A percentile compares a stretch with the other conserved stretches of the same genome.
phyloP scores from a whole-genome alignment of 1,139 yeast species.

The Candida neerlandica region DNA sequence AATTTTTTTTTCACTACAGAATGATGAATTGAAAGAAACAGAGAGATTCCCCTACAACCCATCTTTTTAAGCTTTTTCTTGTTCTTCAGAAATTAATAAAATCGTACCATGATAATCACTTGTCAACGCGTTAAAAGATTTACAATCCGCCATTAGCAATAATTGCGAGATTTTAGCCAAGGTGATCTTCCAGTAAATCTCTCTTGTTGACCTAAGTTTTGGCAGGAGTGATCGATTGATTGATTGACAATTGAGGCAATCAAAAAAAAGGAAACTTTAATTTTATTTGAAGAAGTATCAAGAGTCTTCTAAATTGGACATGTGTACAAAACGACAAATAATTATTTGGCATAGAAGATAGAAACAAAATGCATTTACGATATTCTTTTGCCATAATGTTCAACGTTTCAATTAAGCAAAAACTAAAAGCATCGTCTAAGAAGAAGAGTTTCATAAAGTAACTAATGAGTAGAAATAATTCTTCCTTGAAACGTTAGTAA shows the following conservation, averaged over 20 bases:
- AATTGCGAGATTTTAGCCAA: slow-evolving; percentile 1
- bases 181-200: neutral
- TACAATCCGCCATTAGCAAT: neutral
- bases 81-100: neutral
- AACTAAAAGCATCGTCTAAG: neutral
- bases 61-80: too few species aligned
- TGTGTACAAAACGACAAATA: too few species aligned
- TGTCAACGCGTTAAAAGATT: neutral
- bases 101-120: neutral
- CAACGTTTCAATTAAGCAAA: neutral
- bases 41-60: too few species aligned
- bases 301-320: too few species aligned
- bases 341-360: too few species aligned
- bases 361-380: too few species aligned
- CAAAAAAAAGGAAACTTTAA: neutral
- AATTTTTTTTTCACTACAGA: too few species aligned
- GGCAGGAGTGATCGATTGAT: neutral
- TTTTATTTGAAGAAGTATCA: too few species aligned
- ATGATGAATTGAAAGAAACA: neutral
- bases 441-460: neutral
- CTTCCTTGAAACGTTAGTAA: neutral
- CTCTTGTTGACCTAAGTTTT: neutral
- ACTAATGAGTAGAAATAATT: neutral
- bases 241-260: neutral
- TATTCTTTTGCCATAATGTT: too few species aligned